Evolutionary conservation across 257 asterid genomes (phyloP).

Genomic region (Ballota nigra): DNA sequence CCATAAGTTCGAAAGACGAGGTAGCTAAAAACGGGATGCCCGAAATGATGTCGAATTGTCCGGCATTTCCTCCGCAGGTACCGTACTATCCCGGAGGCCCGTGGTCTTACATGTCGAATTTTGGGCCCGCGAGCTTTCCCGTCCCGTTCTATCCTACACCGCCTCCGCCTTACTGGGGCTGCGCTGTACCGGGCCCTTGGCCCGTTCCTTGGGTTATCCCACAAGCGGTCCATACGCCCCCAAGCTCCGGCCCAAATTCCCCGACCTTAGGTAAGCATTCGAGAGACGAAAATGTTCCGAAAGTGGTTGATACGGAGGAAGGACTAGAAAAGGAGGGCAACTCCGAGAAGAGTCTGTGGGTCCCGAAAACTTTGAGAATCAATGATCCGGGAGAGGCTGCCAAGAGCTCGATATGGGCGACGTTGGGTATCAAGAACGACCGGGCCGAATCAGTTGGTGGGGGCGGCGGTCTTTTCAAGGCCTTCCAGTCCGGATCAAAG

Average conservation of each 20-base stretch:
- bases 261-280: constrained; percentile 64
- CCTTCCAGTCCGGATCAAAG: constrained; percentile 46
- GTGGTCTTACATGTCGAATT: constrained; percentile 73
- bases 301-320: constrained; percentile 8
- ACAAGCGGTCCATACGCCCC: constrained; percentile 27
- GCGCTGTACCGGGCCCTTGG: constrained; percentile 48
- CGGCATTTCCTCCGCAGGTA: constrained; percentile 28
- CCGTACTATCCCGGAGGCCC: constrained; percentile 65
- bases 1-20: constrained; percentile 50
- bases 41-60: constrained; percentile 34
- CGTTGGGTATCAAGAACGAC: constrained; percentile 51
- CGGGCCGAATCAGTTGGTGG: constrained; percentile 24
- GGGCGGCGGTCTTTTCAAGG: constrained; percentile 38
- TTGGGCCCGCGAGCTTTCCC: constrained; percentile 48
- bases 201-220: constrained; percentile 47
- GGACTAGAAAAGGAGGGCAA: constrained; percentile 26
- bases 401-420: constrained; percentile 62
- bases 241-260: constrained; percentile 36
- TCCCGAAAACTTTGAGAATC: constrained; percentile 52
- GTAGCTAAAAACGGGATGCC: constrained; percentile 35
- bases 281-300: constrained; percentile 40
- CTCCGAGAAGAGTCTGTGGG: constrained; percentile 40
- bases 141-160: constrained; percentile 53
- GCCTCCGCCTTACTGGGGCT: constrained; percentile 68
- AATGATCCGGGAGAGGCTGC: constrained; percentile 63